Percentiles rank a stretch among this genome's conserved stretches.
Conservation (phyloP, 78 protist genomes). For the Isochrysis galbana region DNA sequence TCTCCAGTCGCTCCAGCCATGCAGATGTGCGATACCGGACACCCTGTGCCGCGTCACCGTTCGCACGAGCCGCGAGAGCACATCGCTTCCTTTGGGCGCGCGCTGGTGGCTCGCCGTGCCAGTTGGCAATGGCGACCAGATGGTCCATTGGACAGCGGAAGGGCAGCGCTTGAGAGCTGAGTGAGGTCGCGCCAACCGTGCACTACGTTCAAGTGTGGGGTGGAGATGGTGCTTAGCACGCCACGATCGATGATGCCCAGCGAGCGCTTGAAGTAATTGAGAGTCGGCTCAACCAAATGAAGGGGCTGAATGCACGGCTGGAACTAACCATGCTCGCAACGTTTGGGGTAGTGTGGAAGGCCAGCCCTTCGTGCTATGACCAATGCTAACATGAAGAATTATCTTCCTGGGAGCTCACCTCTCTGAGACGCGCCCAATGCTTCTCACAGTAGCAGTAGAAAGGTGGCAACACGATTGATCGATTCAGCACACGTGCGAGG, state of each 20-base stretch:
- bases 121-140: background rate
- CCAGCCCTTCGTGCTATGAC: no score
- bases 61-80: background rate
- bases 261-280: no score
- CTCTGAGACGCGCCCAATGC: background rate
- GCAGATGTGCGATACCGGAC: background rate
- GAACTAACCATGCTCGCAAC: no score
- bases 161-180: background rate
- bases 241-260: no score
- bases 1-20: background rate
- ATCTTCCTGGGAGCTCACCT: no score
- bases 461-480: background rate
- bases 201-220: no score
- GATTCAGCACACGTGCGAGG: background rate
- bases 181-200: background rate
- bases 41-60: background rate
- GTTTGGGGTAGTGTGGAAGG: no score
- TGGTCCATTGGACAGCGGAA: constrained; percentile 11
- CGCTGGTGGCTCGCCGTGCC: background rate
- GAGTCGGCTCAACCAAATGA: no score
- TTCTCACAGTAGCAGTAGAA: background rate
- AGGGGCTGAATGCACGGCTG: no score
- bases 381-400: no score
- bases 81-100: background rate
- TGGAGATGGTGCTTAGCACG: no score